Evolutionary conservation across 2,329 filamentous ascomycete species (phyloP).

Genomic region (Trichoderma harzianum): DNA sequence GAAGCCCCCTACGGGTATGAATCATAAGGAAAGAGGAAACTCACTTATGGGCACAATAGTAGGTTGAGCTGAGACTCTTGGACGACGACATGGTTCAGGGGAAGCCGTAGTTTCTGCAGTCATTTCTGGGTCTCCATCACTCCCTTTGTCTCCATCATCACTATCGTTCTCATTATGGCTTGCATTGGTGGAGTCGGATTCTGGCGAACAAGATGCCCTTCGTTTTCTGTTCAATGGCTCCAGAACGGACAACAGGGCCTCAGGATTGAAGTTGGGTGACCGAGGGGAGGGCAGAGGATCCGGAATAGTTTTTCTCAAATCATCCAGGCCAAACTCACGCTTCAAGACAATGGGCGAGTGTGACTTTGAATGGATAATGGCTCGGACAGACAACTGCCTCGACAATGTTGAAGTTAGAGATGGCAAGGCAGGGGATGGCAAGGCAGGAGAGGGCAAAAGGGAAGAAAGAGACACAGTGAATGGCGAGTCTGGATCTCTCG

Average conservation of each 20-base stretch:
- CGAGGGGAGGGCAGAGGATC: constrained; percentile 27
- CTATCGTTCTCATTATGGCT: not conserved
- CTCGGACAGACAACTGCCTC: constrained; percentile 27
- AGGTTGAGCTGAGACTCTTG: not conserved
- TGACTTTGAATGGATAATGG: constrained; percentile 32
- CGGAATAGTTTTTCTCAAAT: constrained; percentile 46
- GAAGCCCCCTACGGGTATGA: not conserved
- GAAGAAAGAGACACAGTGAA: not conserved
- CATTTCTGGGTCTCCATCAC: not conserved
- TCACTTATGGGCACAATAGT: constrained; percentile 20
- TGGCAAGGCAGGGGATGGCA: not conserved
- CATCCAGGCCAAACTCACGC: constrained; percentile 48
- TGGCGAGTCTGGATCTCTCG: not conserved
- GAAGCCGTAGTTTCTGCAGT: not conserved
- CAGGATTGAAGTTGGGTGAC: constrained; percentile 22
- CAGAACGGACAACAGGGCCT: constrained; percentile 18
- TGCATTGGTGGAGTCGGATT: not conserved
- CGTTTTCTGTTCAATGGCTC: not conserved
- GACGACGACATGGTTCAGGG: not conserved
- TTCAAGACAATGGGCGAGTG: constrained; percentile 47
- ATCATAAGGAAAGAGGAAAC: not conserved
- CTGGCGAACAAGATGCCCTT: not conserved
- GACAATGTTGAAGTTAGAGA: not conserved
- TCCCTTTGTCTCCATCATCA: not conserved
- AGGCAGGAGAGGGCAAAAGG: not conserved